These are phyloP conservation scores for Actinidia arguta DNA, from an alignment of 179 eudicot species.

Conservation along the genomic window DNA sequence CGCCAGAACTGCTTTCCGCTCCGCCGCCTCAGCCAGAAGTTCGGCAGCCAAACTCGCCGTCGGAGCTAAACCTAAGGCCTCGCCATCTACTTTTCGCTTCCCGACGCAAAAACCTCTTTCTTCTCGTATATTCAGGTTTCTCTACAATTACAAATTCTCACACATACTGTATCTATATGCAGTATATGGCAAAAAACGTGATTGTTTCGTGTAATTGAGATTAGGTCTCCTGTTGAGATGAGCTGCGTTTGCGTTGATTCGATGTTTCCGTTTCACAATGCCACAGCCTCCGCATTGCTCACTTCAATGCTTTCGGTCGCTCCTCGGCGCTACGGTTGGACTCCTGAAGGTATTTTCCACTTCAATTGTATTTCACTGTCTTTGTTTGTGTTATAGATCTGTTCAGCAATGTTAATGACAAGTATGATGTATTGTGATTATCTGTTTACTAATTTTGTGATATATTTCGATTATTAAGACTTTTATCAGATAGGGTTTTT, in stretches of 20 bases:
- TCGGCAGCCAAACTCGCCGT: slow-evolving; percentile 42
- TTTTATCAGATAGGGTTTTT: not conserved
- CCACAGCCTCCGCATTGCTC: slow-evolving; percentile 86
- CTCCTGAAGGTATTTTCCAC: slow-evolving; percentile 61
- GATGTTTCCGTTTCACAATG: slow-evolving; percentile 85
- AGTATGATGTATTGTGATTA: not conserved
- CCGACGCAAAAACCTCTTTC: slow-evolving; percentile 61
- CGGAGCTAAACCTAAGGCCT: slow-evolving; percentile 42
- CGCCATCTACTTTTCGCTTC: slow-evolving; percentile 51
- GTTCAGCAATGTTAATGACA: not conserved
- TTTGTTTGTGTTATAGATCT: not conserved
- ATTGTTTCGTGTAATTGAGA: not conserved
- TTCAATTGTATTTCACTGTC: not conserved
- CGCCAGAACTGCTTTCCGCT: slow-evolving; percentile 71
- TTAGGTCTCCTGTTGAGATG: slow-evolving; percentile 84
- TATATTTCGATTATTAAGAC: not conserved
- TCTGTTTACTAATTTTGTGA: not conserved
- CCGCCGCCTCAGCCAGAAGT: slow-evolving; percentile 38
- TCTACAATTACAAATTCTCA: not conserved
- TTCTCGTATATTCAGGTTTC: slow-evolving; percentile 76
- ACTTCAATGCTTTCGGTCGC: slow-evolving; percentile 76
- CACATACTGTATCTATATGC: not conserved
- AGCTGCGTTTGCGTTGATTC: slow-evolving; percentile 61
- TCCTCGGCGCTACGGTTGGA: slow-evolving; percentile 67
- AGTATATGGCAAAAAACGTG: not conserved